Conservation (phyloP, 75 land plant genomes). For the Cryptomeria japonica region DNA sequence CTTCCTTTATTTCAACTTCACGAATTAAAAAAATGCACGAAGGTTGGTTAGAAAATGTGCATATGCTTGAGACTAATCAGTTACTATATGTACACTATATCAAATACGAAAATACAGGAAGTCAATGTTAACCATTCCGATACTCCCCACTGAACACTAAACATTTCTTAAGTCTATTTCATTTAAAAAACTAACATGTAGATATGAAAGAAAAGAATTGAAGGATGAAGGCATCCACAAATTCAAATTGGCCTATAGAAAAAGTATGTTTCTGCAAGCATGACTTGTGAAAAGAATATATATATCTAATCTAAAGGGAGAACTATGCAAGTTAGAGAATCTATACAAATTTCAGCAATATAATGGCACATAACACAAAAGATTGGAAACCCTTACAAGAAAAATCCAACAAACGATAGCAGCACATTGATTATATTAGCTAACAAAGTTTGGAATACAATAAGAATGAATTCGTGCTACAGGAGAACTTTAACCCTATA, state of each 20-base stretch:
- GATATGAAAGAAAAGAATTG: neutral
- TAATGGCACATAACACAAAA: no score
- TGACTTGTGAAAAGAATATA: neutral
- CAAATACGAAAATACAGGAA: neutral
- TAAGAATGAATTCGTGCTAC: no score
- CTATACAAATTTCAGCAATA: no score
- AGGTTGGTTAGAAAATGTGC: neutral
- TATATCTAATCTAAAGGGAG: no score
- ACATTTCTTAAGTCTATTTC: neutral
- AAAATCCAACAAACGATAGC: no score
- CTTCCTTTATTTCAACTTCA: slow-evolving; percentile 45
- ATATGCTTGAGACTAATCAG: neutral
- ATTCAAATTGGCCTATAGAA: neutral
- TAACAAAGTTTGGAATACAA: no score
- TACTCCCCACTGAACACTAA: neutral
- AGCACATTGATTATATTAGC: no score
- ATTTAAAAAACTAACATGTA: neutral
- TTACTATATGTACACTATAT: neutral
- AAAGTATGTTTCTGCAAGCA: neutral
- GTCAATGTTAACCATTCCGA: neutral
- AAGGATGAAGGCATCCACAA: no score
- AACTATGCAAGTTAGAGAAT: no score
- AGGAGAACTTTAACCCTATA: no score
- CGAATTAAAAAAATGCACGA: neutral
- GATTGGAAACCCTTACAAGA: no score